A percentile compares a stretch with the other conserved stretches of the same genome.
These are phyloP conservation scores for Orychophragmus violaceus DNA, from an alignment of 345 rosid genomes.

Conservation along the genomic window DNA sequence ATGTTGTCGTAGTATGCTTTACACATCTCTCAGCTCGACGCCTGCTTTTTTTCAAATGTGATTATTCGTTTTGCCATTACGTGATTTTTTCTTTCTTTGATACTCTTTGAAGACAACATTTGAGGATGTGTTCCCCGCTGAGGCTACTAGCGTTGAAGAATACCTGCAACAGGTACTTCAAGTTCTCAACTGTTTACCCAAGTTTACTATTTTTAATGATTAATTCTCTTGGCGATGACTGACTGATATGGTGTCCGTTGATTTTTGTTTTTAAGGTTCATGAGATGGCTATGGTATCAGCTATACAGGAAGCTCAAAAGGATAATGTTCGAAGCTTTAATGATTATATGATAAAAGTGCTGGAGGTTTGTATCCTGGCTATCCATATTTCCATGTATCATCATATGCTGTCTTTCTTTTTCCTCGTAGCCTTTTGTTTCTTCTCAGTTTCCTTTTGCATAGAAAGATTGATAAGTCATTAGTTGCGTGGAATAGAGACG, in stretches of 20 bases:
- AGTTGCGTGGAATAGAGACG: neutral
- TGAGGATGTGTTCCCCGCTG: constrained; percentile 97
- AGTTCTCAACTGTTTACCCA: neutral
- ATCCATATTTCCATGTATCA: neutral
- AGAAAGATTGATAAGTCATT: neutral
- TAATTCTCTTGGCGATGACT: neutral
- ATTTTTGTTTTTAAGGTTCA: constrained; percentile 56
- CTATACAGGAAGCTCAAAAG: constrained; percentile 95
- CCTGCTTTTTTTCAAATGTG: neutral
- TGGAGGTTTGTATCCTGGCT: constrained; percentile 59
- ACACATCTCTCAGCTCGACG: no score
- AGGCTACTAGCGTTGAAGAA: constrained; percentile 91
- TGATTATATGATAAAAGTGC: constrained; percentile 90
- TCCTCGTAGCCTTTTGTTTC: constrained; percentile 5
- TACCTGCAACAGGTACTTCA: constrained; percentile 84
- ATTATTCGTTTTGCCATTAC: neutral
- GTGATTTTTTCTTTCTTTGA: neutral
- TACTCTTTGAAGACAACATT: constrained; percentile 59
- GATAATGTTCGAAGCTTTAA: constrained; percentile 86
- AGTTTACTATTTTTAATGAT: neutral
- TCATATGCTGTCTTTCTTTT: neutral
- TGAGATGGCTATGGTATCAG: constrained; percentile 97
- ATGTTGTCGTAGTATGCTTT: no score
- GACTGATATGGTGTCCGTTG: neutral
- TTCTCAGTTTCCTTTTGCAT: neutral